phyloP scores from a whole-genome alignment of 495 filamentous ascomycete genomes.

The Aspergillus bertholletiae region DNA sequence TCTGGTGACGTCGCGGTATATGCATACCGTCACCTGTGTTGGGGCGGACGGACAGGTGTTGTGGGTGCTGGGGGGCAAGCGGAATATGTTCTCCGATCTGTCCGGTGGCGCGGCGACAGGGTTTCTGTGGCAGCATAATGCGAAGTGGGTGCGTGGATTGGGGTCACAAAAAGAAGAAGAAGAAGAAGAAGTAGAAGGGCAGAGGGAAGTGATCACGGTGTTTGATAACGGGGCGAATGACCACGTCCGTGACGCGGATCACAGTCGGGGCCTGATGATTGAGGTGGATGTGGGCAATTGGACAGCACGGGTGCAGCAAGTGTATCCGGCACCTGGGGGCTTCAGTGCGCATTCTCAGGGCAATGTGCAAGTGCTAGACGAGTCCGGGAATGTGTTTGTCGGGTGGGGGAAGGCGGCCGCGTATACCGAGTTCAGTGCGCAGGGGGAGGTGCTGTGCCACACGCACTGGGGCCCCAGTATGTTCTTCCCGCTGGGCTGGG shows the following conservation, averaged over 20 bases:
- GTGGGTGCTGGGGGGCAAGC: constrained; percentile 51
- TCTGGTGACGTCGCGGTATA: constrained; percentile 52
- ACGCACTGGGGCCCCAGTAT: constrained; percentile 9
- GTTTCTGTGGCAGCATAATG: constrained; percentile 53
- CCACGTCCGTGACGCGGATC: not conserved
- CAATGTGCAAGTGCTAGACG: constrained; percentile 45
- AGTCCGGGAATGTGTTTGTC: constrained; percentile 41
- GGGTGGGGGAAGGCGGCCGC: constrained; percentile 47
- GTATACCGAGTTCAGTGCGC: constrained; percentile 43
- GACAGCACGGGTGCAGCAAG: constrained; percentile 25
- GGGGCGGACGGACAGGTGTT: constrained; percentile 49
- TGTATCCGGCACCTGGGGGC: constrained; percentile 31
- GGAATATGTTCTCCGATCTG: constrained; percentile 25
- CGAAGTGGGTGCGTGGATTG: no score
- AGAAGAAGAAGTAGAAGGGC: no score
- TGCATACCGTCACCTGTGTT: constrained; percentile 41
- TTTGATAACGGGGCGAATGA: constrained; percentile 42
- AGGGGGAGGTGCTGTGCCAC: constrained; percentile 41
- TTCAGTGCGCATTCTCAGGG: constrained; percentile 47
- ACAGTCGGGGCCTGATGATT: constrained; percentile 9
- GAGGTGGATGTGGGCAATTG: constrained; percentile 27
- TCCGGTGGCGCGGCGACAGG: constrained; percentile 3
- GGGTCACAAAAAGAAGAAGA: no score
- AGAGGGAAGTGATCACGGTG: constrained; percentile 30
- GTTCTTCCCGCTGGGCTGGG: constrained; percentile 13